A percentile compares a stretch with the other conserved stretches of the same genome.
phyloP scores from a whole-genome alignment of 208 protist genomes.

The Herpetomonas samuelpessoai region DNA sequence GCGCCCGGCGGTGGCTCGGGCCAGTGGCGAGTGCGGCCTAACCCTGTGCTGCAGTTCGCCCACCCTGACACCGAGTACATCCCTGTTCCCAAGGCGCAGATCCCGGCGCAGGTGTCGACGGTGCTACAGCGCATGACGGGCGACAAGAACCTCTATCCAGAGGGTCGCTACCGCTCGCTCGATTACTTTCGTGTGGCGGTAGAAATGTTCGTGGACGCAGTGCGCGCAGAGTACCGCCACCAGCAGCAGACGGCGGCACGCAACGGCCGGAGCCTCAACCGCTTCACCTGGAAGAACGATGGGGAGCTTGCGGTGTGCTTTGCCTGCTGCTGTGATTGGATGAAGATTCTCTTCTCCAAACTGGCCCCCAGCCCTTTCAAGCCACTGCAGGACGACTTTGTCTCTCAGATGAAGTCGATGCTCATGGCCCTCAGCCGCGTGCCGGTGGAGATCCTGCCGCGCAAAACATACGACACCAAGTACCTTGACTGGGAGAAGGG shows the following conservation, averaged over 20 bases:
- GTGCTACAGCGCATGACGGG: conserved; percentile 35
- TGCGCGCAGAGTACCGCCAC: conserved; percentile 56
- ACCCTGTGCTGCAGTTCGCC: conserved; percentile 65
- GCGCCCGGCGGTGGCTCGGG: conserved; percentile 4
- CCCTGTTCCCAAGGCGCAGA: conserved; percentile 29
- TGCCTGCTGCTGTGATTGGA: conserved; percentile 81
- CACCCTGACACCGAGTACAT: conserved; percentile 73
- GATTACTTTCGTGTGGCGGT: conserved; percentile 78
- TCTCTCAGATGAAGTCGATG: conserved; percentile 54
- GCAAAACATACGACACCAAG: conserved; percentile 79
- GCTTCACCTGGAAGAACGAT: conserved; percentile 84
- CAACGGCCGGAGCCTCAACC: conserved; percentile 23
- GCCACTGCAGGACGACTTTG: conserved; percentile 59
- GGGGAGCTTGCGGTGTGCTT: conserved; percentile 83
- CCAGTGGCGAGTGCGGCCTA: conserved; percentile 32
- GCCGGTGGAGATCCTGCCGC: conserved; percentile 40
- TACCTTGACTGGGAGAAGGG: conserved; percentile 88
- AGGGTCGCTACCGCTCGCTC: conserved; percentile 61
- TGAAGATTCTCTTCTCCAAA: conserved; percentile 75
- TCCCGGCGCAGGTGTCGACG: conserved; percentile 19
- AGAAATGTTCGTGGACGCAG: conserved; percentile 75
- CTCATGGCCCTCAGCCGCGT: conserved; percentile 67
- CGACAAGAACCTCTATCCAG: conserved; percentile 58
- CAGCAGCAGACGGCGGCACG: conserved; percentile 42
- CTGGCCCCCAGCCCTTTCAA: conserved; percentile 48